Percentiles rank a stretch among this genome's conserved stretches.
phyloP scores from a whole-genome alignment of 495 filamentous ascomycete genomes.

The Xylona heveae region DNA sequence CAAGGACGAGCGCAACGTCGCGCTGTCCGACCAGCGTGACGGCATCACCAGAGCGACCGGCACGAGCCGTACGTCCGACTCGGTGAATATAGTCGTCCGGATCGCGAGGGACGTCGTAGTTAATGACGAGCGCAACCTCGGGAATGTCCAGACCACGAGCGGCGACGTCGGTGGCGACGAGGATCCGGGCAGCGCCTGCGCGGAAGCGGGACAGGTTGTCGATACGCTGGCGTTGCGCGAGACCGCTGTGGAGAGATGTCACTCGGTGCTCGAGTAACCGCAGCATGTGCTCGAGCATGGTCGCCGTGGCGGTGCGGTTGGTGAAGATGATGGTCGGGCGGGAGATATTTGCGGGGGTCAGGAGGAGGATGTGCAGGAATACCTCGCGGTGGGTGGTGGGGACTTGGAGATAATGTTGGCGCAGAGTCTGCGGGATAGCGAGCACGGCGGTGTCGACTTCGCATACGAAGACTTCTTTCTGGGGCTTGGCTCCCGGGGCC shows the following conservation, averaged over 20 bases:
- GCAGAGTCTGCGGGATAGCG: conserved; percentile 58
- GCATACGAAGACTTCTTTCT: conserved; percentile 65
- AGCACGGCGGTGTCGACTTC: conserved; percentile 59
- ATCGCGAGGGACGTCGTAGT: conserved; percentile 87
- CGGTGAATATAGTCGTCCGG: conserved; percentile 96
- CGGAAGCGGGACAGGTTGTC: conserved; percentile 82
- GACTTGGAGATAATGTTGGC: conserved; percentile 68
- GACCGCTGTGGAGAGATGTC: conserved; percentile 68
- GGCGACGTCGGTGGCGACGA: conserved; percentile 91
- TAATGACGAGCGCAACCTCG: conserved; percentile 71
- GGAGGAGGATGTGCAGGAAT: conserved; percentile 77
- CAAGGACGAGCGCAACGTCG: conserved; percentile 68
- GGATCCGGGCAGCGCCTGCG: conserved; percentile 69
- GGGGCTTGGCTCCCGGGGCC: conserved; percentile 40
- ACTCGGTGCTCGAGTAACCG: conserved; percentile 72
- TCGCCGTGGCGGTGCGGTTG: conserved; percentile 78
- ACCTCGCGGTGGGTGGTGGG: conserved; percentile 80
- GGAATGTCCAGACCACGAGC: conserved; percentile 94
- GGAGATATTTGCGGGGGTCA: conserved; percentile 50
- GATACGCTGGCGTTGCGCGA: conserved; percentile 63
- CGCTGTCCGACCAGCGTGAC: conserved; percentile 84
- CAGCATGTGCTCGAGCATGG: conserved; percentile 68
- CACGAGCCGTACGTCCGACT: conserved; percentile 85
- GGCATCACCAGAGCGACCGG: conserved; percentile 58
- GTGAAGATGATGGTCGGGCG: conserved; percentile 80